Percentiles rank a stretch among this genome's conserved stretches.
phyloP scores from a whole-genome alignment of 2,329 filamentous ascomycete species.

The Cordyceps tenuipes region DNA sequence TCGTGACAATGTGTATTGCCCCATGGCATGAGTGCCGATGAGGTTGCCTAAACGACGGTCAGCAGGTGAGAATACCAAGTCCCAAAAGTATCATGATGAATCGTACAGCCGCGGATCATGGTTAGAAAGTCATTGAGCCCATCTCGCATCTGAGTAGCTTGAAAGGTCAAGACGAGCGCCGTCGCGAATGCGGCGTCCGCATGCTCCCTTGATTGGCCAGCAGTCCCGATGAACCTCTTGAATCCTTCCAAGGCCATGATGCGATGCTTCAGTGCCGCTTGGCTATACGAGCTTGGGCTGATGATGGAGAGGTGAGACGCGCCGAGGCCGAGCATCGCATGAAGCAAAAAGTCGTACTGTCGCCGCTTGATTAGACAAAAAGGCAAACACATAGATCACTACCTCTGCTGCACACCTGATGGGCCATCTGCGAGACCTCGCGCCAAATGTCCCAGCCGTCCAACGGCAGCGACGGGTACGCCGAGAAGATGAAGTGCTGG shows the following conservation, averaged over 20 bases:
- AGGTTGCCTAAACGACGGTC: constrained; percentile 1
- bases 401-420: constrained; percentile 21
- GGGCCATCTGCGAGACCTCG: constrained; percentile 28
- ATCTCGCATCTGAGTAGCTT: constrained; percentile 9
- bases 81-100: too few species aligned
- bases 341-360: constrained; percentile 33
- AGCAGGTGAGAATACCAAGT: not conserved
- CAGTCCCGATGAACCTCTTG: constrained; percentile 9
- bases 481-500: constrained; percentile 41
- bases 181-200: constrained; percentile 11
- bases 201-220: constrained; percentile 4
- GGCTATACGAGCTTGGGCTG: not conserved
- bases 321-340: constrained; percentile 32
- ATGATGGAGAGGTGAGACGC: constrained; percentile 11
- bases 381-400: not conserved
- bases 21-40: constrained; percentile 4
- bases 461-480: constrained; percentile 33
- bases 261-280: constrained; percentile 6
- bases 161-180: constrained; percentile 7
- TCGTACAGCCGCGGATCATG: constrained; percentile 11
- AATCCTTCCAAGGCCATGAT: constrained; percentile 9
- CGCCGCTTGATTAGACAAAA: not conserved
- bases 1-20: not conserved
- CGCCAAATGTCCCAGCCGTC: constrained; percentile 29
- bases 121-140: constrained; percentile 10